Evolutionary conservation across 345 rosid species (phyloP).

Genomic region (Euclidium syriacum): DNA sequence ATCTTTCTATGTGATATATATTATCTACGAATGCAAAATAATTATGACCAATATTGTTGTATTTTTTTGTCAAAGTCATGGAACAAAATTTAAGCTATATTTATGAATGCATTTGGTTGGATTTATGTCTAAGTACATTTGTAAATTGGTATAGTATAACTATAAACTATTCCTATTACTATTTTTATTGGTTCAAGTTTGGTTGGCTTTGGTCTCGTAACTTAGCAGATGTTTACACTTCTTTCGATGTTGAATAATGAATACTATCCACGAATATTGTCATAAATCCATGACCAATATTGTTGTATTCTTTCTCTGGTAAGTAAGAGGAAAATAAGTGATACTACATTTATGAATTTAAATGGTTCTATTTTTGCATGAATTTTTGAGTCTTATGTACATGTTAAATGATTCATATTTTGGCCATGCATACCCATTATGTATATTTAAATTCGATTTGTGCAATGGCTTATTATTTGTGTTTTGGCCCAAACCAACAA

Average conservation of each 20-base stretch:
- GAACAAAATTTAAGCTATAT: no score
- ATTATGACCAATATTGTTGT: background rate
- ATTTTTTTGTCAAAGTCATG: background rate
- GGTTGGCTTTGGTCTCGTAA: background rate
- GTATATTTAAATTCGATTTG: background rate
- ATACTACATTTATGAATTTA: no score
- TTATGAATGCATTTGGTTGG: background rate
- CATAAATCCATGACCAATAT: no score
- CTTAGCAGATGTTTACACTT: no score
- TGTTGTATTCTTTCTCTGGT: no score
- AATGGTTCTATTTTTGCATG: no score
- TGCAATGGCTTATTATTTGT: background rate
- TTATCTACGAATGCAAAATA: background rate
- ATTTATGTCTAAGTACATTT: background rate
- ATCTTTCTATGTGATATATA: background rate
- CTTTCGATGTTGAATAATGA: no score
- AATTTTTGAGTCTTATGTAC: background rate
- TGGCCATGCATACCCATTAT: background rate
- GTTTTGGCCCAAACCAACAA: background rate
- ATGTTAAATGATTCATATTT: background rate
- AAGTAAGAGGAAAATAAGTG: no score
- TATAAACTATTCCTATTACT: background rate
- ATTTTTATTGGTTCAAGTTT: background rate
- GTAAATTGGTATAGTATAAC: background rate
- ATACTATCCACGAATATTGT: no score